These are phyloP conservation scores for Hirsutella minnesotensis DNA, from an alignment of 2,329 filamentous ascomycete species.

Conservation along the genomic window DNA sequence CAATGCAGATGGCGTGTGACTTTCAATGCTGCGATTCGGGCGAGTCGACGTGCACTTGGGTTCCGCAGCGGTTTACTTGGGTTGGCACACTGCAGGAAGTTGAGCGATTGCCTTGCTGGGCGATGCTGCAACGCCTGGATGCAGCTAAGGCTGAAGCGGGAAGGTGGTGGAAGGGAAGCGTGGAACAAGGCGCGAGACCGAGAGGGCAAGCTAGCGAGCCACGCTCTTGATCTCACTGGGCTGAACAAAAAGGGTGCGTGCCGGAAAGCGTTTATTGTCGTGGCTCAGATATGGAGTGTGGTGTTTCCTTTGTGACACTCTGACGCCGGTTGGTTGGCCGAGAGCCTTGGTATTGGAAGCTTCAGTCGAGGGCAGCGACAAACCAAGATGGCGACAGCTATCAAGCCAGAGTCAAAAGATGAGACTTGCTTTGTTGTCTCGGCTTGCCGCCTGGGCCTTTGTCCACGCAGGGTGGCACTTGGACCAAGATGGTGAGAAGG, in stretches of 20 bases:
- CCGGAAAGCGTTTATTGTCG: neutral
- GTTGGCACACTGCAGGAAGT: neutral
- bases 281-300: neutral
- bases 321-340: neutral
- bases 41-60: too few species aligned
- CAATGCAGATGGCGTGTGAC: neutral
- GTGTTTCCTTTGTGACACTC: neutral
- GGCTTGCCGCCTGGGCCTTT: neutral
- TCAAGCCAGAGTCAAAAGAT: neutral
- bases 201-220: neutral
- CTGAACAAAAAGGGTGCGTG: neutral
- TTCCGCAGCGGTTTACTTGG: too few species aligned
- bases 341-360: neutral
- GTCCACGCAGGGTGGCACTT: neutral
- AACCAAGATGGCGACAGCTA: neutral
- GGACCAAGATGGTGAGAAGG: neutral
- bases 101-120: too few species aligned
- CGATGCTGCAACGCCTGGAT: neutral
- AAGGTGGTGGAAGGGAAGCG: conserved; percentile 6
- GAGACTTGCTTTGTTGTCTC: neutral
- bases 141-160: conserved; percentile 5
- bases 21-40: neutral
- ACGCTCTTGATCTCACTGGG: neutral
- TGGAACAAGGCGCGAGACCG: neutral
- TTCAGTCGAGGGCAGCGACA: neutral